Percentiles rank a stretch among this genome's conserved stretches.
phyloP scores from a whole-genome alignment of 352 stramenopile genomes.

The Phytophthora pinifolia region DNA sequence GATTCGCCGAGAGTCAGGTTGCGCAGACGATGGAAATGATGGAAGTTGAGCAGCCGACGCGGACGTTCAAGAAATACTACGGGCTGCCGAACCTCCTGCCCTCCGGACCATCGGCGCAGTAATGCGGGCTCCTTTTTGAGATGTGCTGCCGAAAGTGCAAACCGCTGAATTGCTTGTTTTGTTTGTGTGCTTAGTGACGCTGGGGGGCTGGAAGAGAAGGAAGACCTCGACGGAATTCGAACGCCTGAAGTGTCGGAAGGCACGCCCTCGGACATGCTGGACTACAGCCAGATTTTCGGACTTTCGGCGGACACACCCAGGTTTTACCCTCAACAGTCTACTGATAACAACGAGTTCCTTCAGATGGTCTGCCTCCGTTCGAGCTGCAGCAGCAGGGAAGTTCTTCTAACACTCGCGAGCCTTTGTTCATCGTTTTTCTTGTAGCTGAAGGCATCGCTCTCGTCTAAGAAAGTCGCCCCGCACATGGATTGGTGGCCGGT shows the following conservation, averaged over 20 bases:
- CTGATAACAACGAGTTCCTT: conserved; percentile 33
- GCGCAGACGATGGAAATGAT: not conserved
- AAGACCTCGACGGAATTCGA: not conserved
- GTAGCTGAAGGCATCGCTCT: conserved; percentile 33
- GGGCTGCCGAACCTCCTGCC: conserved; percentile 26
- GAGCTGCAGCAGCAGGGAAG: not conserved
- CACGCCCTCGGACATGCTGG: conserved; percentile 1
- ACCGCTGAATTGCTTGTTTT: conserved; percentile 3
- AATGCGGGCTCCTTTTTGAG: conserved; percentile 1
- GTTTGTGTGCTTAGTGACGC: conserved; percentile 4
- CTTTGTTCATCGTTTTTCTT: not conserved
- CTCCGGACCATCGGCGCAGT: not conserved
- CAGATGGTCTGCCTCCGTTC: conserved; percentile 28
- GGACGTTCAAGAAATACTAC: conserved; percentile 36
- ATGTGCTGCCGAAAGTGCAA: not conserved
- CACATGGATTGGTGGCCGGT: conserved; percentile 86
- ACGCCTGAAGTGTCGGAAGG: conserved; percentile 1
- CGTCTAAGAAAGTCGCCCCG: conserved; percentile 48
- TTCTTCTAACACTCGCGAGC: conserved; percentile 2
- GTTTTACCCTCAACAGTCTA: conserved; percentile 37
- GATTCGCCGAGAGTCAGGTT: not conserved
- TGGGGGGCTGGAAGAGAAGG: conserved; percentile 14
- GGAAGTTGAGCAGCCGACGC: conserved; percentile 1
- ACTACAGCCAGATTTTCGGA: conserved; percentile 29
- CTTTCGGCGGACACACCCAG: conserved; percentile 44